phyloP scores from a whole-genome alignment of 257 asterid genomes.

The Fraxinus pennsylvanica region DNA sequence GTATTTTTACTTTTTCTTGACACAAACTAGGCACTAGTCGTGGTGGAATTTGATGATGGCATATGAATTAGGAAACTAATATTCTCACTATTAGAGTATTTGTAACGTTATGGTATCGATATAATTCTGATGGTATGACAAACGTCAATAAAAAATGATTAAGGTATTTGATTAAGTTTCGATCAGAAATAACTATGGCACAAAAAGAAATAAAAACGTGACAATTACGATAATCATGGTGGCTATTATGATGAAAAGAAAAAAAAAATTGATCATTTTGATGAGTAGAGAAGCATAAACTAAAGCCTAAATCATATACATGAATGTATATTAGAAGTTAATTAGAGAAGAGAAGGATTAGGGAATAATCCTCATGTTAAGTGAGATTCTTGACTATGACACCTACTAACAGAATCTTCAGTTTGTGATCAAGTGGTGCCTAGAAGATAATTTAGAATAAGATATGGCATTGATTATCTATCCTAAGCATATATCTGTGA shows the following conservation, averaged over 20 bases:
- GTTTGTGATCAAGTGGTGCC: constrained; percentile 31
- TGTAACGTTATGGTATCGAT: background rate
- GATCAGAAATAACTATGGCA: background rate
- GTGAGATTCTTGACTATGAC: constrained; percentile 14
- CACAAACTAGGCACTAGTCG: constrained; percentile 11
- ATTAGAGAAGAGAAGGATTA: background rate
- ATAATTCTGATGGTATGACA: background rate
- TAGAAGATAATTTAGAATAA: constrained; percentile 50
- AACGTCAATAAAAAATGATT: background rate
- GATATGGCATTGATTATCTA: constrained; percentile 21
- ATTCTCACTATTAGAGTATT: background rate
- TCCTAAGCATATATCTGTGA: constrained; percentile 6
- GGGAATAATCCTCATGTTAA: constrained; percentile 34
- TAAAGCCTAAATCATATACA: background rate
- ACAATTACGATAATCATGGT: background rate
- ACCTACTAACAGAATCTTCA: constrained; percentile 36
- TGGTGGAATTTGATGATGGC: constrained; percentile 24
- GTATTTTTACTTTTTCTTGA: constrained; percentile 5
- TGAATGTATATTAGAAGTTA: constrained; percentile 9
- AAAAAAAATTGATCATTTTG: background rate
- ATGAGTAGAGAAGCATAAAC: constrained; percentile 31
- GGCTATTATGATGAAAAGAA: background rate
- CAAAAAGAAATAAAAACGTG: background rate
- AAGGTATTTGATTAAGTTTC: background rate
- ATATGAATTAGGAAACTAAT: constrained; percentile 4